phyloP scores from a whole-genome alignment of 768 basidiomycete species.

The Ramaria rubella region DNA sequence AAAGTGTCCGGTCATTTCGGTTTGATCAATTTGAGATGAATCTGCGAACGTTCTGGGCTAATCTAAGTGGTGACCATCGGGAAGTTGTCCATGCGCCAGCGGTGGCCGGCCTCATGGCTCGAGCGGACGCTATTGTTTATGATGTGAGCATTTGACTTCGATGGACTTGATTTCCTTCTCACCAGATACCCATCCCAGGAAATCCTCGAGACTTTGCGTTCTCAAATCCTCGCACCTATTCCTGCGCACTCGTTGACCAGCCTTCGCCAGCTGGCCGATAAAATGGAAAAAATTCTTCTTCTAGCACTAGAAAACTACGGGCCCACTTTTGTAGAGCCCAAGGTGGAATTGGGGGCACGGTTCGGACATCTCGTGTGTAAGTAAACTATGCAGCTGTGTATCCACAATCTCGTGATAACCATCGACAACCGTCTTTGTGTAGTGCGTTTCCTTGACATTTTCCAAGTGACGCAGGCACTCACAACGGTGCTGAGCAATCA shows the following conservation, averaged over 20 bases:
- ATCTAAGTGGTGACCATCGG: conserved; percentile 64
- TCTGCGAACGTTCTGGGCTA: conserved; percentile 80
- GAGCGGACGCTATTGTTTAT: conserved; percentile 84
- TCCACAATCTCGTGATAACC: not conserved
- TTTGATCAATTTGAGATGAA: conserved; percentile 90
- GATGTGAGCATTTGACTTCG: conserved; percentile 53
- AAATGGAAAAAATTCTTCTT: conserved; percentile 87
- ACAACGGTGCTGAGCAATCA: conserved; percentile 84
- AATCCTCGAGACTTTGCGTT: conserved; percentile 79
- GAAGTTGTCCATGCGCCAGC: conserved; percentile 86
- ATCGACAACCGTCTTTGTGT: conserved; percentile 11
- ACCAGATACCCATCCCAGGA: conserved; percentile 47
- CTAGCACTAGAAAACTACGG: conserved; percentile 77
- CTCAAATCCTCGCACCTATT: conserved; percentile 77
- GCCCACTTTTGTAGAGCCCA: conserved; percentile 85
- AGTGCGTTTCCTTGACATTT: conserved; percentile 91
- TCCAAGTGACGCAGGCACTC: conserved; percentile 85
- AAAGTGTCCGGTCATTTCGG: conserved; percentile 68
- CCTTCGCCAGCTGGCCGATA: conserved; percentile 75
- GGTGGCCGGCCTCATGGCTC: conserved; percentile 82
- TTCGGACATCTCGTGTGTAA: conserved; percentile 85
- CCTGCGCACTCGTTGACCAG: conserved; percentile 58
- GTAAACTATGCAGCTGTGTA: conserved; percentile 27
- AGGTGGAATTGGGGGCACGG: conserved; percentile 84
- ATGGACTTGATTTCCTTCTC: conserved; percentile 6